Evolutionary conservation across 306 rosid genomes (phyloP).

Genomic region (barrel medic (Medicago truncatula)): MtrunA17r5.0-ANR NC_053047.1:306001-306500

Average conservation of each 20-base stretch:
- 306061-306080: neutral
- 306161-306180: neutral
- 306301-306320: constrained; percentile 31
- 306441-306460: constrained; percentile 96
- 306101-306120: neutral
- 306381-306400: constrained; percentile 93
- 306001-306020: neutral
- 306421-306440: constrained; percentile 89
- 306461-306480: constrained; percentile 94
- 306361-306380: constrained; percentile 99
- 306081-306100: neutral
- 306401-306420: constrained; percentile 92
- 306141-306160: neutral
- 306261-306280: neutral
- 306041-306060: neutral
- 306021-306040: neutral
- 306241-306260: constrained; percentile 1
- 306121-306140: neutral
- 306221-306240: constrained; percentile 23
- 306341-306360: constrained; percentile 79
- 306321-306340: constrained; percentile 30
- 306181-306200: neutral
- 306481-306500: constrained; percentile 96
- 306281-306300: constrained; percentile 10
- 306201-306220: neutral